phyloP scores from a whole-genome alignment of 768 basidiomycete species.

The Heimioporus sp. region DNA sequence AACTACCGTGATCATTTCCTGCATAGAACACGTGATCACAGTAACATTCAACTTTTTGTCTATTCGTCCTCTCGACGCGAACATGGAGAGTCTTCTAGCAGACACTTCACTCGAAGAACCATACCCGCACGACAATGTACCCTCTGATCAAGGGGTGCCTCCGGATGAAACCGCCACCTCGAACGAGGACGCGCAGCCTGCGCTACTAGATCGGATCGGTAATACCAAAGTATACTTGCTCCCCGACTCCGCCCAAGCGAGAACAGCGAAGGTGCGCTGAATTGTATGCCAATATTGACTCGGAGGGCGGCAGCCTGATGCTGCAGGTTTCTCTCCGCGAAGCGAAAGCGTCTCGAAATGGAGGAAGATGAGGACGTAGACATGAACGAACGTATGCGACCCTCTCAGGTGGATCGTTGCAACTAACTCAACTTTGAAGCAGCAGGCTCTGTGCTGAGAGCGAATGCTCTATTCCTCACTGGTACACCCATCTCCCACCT shows the following conservation, averaged over 20 bases:
- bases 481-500: slow-evolving; percentile 74
- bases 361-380: slow-evolving; percentile 39
- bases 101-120: slow-evolving; percentile 31
- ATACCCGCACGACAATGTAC: slow-evolving; percentile 52
- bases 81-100: slow-evolving; percentile 52
- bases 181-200: slow-evolving; percentile 25
- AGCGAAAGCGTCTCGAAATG: slow-evolving; percentile 48
- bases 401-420: slow-evolving; percentile 6
- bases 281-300: slow-evolving; percentile 34
- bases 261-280: slow-evolving; percentile 72
- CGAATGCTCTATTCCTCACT: slow-evolving; percentile 68
- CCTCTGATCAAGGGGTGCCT: slow-evolving; percentile 58
- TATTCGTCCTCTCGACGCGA: background rate
- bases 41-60: background rate
- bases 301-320: slow-evolving; percentile 45
- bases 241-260: slow-evolving; percentile 60
- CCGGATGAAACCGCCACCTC: slow-evolving; percentile 24
- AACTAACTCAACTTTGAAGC: background rate
- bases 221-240: slow-evolving; percentile 75
- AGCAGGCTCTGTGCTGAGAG: slow-evolving; percentile 48
- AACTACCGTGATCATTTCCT: no score
- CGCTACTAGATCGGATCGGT: slow-evolving; percentile 68
- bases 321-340: slow-evolving; percentile 28
- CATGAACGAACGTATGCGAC: slow-evolving; percentile 28
- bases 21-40: no score